Conservation (phyloP, 495 filamentous ascomycete genomes). For the Podospora conica region DNA sequence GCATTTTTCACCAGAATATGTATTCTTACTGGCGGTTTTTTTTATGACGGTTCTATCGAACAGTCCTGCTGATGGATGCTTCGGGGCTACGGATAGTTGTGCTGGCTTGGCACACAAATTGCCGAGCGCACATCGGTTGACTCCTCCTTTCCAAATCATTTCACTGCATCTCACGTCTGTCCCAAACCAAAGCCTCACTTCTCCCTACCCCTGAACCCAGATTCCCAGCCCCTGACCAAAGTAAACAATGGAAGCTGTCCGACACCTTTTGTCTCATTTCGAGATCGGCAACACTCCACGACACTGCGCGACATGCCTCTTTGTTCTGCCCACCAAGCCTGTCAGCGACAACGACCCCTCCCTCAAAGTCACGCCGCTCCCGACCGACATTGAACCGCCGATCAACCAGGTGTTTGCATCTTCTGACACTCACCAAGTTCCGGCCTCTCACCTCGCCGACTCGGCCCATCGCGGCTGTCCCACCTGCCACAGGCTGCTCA, state of each 20-base stretch:
- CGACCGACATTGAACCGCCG: not conserved
- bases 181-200: not conserved
- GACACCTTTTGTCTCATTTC: not conserved
- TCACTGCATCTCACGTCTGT: too few relatives aligned
- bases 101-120: too few relatives aligned
- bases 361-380: not conserved
- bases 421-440: not conserved
- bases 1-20: too few relatives aligned
- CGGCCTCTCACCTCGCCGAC: not conserved
- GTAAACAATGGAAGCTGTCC: not conserved
- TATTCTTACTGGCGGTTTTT: too few relatives aligned
- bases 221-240: not conserved
- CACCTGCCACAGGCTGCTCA: not conserved
- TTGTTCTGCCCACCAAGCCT: not conserved
- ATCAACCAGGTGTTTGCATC: not conserved
- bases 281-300: not conserved
- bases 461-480: not conserved
- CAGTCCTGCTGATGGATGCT: too few relatives aligned
- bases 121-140: too few relatives aligned
- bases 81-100: too few relatives aligned
- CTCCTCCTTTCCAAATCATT: not conserved
- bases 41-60: too few relatives aligned
- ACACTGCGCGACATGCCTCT: not conserved
- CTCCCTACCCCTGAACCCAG: not conserved
- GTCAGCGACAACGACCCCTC: not conserved